Evolutionary conservation across 441 rosid genomes (phyloP).

Genomic region (Pelargonium myrrhifolium): DNA sequence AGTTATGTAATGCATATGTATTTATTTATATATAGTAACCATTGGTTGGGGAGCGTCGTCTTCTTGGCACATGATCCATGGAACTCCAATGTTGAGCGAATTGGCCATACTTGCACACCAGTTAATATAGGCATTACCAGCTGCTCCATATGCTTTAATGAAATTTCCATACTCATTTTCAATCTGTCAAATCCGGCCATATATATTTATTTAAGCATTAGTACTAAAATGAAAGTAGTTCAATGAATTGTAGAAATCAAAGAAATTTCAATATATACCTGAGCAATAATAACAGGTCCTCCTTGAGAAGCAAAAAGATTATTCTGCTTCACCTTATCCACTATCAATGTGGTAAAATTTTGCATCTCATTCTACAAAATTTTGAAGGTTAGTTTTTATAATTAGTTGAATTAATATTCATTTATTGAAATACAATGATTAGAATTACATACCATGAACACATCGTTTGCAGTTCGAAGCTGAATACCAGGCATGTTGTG

Average conservation of each 20-base stretch:
- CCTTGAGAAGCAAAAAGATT: conserved; percentile 44
- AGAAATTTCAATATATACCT: background rate
- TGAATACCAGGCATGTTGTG: conserved; percentile 37
- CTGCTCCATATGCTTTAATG: conserved; percentile 31
- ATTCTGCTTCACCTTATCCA: conserved; percentile 33
- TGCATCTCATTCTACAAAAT: conserved; percentile 35
- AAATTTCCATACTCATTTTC: conserved; percentile 46
- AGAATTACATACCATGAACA: conserved; percentile 34
- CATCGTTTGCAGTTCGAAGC: conserved; percentile 34
- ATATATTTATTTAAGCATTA: too few species aligned
- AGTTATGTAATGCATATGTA: too few species aligned
- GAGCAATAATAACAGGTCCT: conserved; percentile 38
- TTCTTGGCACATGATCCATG: conserved; percentile 54
- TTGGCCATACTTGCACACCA: conserved; percentile 48
- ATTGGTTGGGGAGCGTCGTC: conserved; percentile 29
- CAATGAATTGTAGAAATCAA: too few species aligned
- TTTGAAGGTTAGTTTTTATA: background rate
- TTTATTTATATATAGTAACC: conserved; percentile 11
- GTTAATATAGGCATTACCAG: conserved; percentile 30
- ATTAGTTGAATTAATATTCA: too few species aligned
- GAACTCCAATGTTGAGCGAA: conserved; percentile 38
- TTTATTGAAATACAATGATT: background rate
- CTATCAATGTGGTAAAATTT: conserved; percentile 38
- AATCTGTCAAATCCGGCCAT: conserved; percentile 20
- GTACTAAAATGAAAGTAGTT: too few species aligned